Conservation (phyloP, 2,329 filamentous ascomycete species). For the Penicillium hesseltinei region DNA sequence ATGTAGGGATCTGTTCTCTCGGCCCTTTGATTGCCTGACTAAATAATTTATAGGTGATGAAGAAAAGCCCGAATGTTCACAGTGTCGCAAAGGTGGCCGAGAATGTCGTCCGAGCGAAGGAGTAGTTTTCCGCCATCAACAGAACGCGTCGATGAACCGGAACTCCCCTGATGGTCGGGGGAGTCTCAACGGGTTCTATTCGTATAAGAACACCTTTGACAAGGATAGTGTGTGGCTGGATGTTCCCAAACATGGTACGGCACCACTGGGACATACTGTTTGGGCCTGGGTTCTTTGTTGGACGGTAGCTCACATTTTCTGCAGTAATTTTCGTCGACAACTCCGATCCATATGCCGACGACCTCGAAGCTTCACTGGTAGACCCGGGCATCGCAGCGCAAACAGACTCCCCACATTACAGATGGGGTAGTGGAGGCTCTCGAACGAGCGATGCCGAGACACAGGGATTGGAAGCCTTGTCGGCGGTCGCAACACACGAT, state of each 20-base stretch:
- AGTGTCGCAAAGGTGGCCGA: slow-evolving; percentile 60
- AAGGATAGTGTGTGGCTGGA: slow-evolving; percentile 62
- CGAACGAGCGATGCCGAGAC: slow-evolving; percentile 38
- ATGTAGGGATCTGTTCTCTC: slow-evolving; percentile 40
- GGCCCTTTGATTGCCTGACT: slow-evolving; percentile 2
- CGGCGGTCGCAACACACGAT: slow-evolving; percentile 50
- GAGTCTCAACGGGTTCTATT: slow-evolving; percentile 60
- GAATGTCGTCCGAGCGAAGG: slow-evolving; percentile 62
- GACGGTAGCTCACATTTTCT: slow-evolving; percentile 6
- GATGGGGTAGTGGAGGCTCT: slow-evolving; percentile 33
- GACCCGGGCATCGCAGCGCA: slow-evolving; percentile 33
- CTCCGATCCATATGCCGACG: slow-evolving; percentile 60
- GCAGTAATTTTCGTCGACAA: slow-evolving; percentile 62
- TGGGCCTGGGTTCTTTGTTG: neutral
- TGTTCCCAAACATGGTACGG: slow-evolving; percentile 57
- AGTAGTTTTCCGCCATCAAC: slow-evolving; percentile 66
- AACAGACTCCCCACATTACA: slow-evolving; percentile 29
- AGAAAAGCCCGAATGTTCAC: slow-evolving; percentile 59
- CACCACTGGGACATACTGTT: neutral
- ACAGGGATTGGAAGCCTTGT: slow-evolving; percentile 55
- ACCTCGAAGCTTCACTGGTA: slow-evolving; percentile 38
- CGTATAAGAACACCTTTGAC: slow-evolving; percentile 65
- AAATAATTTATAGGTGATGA: slow-evolving; percentile 47
- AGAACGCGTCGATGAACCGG: slow-evolving; percentile 67
- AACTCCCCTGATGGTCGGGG: slow-evolving; percentile 38